Evolutionary conservation across 805 yeast genomes (phyloP), one percentile per base, ranked within the genome.

Genomic region (Kodamaea nitidulidarum): DNA sequence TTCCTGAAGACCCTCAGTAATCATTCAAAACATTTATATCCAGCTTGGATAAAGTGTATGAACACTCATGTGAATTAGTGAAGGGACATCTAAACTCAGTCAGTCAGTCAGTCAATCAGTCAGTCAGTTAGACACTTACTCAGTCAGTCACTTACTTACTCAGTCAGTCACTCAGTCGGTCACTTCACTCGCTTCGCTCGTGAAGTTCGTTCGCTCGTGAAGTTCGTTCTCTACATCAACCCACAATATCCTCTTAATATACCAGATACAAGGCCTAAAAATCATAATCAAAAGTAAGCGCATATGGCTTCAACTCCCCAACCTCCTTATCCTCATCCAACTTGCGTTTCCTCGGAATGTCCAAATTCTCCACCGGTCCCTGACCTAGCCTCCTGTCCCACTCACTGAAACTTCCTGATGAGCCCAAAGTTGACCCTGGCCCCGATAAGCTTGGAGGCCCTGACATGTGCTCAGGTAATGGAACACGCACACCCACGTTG

Each of bases 401-500:
- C 27, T 65, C 66, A 15, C 67, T 58, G 32, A 72, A 58, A 33
- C 65, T 63, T 26, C 71, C 68, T 1, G 68, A 64, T 5, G 66
- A 54, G 17, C 62, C 66, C 35, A 61, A 50, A 1, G 80, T 76
- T 1, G 78, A 71, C 2, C 71, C 71, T 10, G 45, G 54, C 42
- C 56, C 64, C 21, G 65, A 54, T 36, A 75, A 60, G 0, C 70
- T 49, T 1, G 81, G 81, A 4, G 78, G 78, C 36, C 56, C 61
- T 5, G 45, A 42, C 49, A 70, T 43, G 41, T 65, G 64, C 9
- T 52, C 36, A 1, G 80, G 78, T 26, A 74, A 54, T 0, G 73
- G 70, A 3, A 61, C 58, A 52, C 77, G 56, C 10, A 17, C 49
- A 40, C 43, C 41, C 40, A 36, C 36, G 33, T 12, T 39, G 24